Percentiles rank a stretch among this genome's conserved stretches.
phyloP scores from a whole-genome alignment of 306 rosid species.

The Inga leiocalycina region DNA sequence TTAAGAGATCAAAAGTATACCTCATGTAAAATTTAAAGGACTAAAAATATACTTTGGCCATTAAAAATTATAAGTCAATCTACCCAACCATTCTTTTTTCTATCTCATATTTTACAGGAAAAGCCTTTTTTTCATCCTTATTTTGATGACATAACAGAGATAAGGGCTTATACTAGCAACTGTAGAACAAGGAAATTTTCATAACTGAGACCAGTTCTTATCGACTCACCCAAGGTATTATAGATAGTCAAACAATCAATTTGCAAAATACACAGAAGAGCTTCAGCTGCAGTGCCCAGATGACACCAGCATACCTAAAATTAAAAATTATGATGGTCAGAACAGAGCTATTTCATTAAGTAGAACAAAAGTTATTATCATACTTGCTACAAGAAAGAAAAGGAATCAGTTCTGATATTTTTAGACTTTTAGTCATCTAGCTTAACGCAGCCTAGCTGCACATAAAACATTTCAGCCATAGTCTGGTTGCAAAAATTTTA shows the following conservation, averaged over 20 bases:
- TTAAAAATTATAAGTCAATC: background rate
- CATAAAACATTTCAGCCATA: slow-evolving; percentile 21
- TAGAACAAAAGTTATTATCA: slow-evolving; percentile 24
- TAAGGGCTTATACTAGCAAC: background rate
- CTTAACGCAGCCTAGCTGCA: slow-evolving; percentile 21
- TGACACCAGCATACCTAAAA: slow-evolving; percentile 90
- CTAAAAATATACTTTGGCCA: too few species aligned
- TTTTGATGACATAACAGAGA: background rate
- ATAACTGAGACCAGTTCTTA: slow-evolving; percentile 13
- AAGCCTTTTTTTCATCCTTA: background rate
- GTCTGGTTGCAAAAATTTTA: slow-evolving; percentile 15
- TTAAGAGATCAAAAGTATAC: too few species aligned
- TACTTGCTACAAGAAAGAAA: slow-evolving; percentile 10
- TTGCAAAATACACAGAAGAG: slow-evolving; percentile 88
- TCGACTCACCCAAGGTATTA: slow-evolving; percentile 76
- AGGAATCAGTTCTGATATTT: slow-evolving; percentile 5
- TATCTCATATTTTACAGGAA: background rate
- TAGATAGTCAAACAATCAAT: slow-evolving; percentile 74
- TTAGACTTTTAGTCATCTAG: slow-evolving; percentile 25
- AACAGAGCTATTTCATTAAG: slow-evolving; percentile 16
- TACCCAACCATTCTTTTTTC: background rate
- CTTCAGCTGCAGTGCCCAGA: slow-evolving; percentile 68
- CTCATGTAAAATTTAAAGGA: too few species aligned
- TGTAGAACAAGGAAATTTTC: background rate
- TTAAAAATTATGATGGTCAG: slow-evolving; percentile 28